Percentiles rank a stretch among this genome's conserved stretches.
Evolutionary conservation across 129 eudicot genomes (phyloP).

Genomic region (Flaveria linearis): DNA sequence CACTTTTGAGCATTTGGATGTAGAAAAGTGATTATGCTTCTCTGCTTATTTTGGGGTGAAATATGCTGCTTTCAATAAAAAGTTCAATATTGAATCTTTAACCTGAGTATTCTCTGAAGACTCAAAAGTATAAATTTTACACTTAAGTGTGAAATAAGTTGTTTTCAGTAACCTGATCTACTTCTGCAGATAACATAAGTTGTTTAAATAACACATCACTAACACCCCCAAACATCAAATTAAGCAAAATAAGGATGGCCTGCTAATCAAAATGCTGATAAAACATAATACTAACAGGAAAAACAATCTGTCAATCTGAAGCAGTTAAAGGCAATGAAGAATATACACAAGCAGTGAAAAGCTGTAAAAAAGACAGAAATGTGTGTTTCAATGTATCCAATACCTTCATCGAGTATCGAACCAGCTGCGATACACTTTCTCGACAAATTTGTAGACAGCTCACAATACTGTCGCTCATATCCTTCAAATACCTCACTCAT

Average conservation of each 20-base stretch:
- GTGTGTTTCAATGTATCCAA: background rate
- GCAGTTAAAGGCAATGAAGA: constrained; percentile 15
- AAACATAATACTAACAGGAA: background rate
- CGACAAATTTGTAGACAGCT: constrained; percentile 79
- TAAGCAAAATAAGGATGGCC: background rate
- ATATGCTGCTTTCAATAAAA: background rate
- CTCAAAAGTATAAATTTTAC: background rate
- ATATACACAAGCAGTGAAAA: constrained; percentile 12
- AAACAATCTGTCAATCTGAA: constrained; percentile 1
- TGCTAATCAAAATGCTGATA: background rate
- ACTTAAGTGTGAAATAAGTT: background rate
- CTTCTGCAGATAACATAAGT: constrained; percentile 1
- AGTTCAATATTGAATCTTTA: background rate
- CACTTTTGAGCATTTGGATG: background rate
- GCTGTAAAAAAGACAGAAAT: background rate
- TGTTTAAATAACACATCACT: background rate
- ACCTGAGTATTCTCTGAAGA: background rate
- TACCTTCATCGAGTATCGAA: constrained; percentile 74
- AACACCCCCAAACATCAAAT: constrained; percentile 2
- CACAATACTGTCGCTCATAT: constrained; percentile 89
- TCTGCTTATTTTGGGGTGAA: background rate
- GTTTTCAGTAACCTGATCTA: constrained; percentile 1
- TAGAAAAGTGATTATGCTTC: background rate
- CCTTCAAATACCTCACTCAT: constrained; percentile 94
- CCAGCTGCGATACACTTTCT: constrained; percentile 63